Base-by-base conservation (phyloP, 495 filamentous ascomycete species). In the Hyaloscypha bicolor region DNA sequence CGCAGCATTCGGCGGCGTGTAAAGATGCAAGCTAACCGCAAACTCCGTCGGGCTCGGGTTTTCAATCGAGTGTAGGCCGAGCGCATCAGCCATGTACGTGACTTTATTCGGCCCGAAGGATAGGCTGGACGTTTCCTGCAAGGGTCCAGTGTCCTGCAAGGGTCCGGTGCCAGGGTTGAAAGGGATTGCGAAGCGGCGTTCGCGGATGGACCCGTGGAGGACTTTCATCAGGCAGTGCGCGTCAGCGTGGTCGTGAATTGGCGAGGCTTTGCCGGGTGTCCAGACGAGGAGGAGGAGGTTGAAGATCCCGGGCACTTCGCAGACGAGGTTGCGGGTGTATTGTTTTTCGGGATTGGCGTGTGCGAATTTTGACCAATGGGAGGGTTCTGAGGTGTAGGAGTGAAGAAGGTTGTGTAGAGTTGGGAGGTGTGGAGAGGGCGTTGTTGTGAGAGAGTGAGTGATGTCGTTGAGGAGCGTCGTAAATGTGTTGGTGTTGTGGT, bases 301-400 rank as follows among this genome's bases (percentile, higher is more conserved):
- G 65, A 73, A 73, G 9, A 73, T 11, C 6, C 65, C 68, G 6
- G 71, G 71, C 4, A 73, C 91, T 73, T 91, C 87, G 70, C 95
- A 91, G n/a, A 97, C 92, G 30, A 97, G 83, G 71, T 97, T 97
- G 61, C 94, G 79, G 0, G 94, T 97, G 76, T 96, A 97, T 6
- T 82, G 81, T 70, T 87, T 82, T 55, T 77, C 85, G 39, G 77
- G 64, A 74, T 96, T 88, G 11, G 78, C 83, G 62, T 92, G 75
- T 9, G 91, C 92, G 75, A 88, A 97, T 66, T 74, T 76, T n/a
- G 79, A 73, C 94, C 94, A 97, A 37, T 95, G 89, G 3, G 75
- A 3, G 6, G 58, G 25, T 22, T 70, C 33, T 8, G 71, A 70
- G 9, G 35, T 53, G 45, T 73, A 73, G 35, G 51, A 9, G n/a